phyloP scores from a whole-genome alignment of 169 alveolate genomes.

The Neospora caninum region DNA sequence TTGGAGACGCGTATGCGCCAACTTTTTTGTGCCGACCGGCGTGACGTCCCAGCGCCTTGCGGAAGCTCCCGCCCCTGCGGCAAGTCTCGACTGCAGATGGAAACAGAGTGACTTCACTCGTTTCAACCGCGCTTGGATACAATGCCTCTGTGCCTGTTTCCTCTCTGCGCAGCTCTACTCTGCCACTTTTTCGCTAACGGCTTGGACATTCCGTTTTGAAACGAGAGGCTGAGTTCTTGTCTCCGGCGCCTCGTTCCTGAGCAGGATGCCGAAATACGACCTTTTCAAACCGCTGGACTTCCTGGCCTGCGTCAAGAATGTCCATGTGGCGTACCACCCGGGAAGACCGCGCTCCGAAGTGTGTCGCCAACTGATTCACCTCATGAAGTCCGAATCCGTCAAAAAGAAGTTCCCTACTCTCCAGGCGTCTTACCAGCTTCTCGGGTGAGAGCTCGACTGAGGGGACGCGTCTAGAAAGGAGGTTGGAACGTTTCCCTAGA shows the following conservation, averaged over 20 bases:
- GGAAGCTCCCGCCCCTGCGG: too few species aligned
- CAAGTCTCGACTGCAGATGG: too few species aligned
- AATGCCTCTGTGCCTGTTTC: too few species aligned
- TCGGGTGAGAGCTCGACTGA: constrained; percentile 41
- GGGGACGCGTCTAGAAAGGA: background rate
- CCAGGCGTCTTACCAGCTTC: constrained; percentile 44
- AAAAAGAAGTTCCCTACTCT: constrained; percentile 52
- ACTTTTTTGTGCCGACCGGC: too few species aligned
- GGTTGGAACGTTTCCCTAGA: too few species aligned
- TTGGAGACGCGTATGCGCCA: too few species aligned
- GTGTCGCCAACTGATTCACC: constrained; percentile 44
- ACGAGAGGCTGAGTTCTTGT: background rate
- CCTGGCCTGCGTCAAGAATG: constrained; percentile 47
- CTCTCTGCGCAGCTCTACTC: too few species aligned
- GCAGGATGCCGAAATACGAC: constrained; percentile 50
- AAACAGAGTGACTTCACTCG: too few species aligned
- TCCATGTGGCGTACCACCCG: constrained; percentile 66
- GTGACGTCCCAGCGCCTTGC: too few species aligned
- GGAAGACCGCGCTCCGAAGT: constrained; percentile 60
- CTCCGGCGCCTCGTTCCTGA: background rate
- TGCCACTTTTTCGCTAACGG: too few species aligned
- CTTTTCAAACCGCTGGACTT: constrained; percentile 55
- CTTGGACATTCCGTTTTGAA: too few species aligned
- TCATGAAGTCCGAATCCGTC: constrained; percentile 13
- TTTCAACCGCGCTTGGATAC: too few species aligned